Evolutionary conservation across 345 rosid species (phyloP).

Genomic region (Eutrema yunnanense): DNA sequence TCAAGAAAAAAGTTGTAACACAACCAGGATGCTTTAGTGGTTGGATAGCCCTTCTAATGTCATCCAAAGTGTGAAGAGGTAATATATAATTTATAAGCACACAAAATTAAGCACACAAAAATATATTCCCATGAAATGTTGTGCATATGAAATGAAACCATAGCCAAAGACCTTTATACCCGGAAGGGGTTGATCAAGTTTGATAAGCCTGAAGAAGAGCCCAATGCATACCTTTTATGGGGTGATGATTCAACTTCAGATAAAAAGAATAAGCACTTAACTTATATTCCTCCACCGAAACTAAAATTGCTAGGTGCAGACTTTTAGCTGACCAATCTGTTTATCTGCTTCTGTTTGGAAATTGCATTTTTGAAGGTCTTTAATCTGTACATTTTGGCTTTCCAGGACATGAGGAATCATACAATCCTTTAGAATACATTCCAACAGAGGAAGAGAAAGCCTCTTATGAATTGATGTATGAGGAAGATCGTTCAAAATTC

Average conservation of each 20-base stretch:
- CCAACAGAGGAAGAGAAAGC: conserved; percentile 86
- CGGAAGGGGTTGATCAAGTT: conserved; percentile 68
- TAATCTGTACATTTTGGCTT: conserved; percentile 8
- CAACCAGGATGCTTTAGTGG: too few species aligned
- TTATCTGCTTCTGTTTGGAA: not conserved
- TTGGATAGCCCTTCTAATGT: too few species aligned
- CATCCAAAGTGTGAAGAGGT: too few species aligned
- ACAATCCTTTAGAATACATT: conserved; percentile 77
- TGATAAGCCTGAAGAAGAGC: conserved; percentile 75
- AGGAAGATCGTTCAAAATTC: conserved; percentile 86
- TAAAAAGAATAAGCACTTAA: conserved; percentile 51
- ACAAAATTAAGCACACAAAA: too few species aligned
- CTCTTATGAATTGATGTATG: conserved; percentile 75
- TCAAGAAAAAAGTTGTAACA: too few species aligned
- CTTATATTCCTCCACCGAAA: conserved; percentile 86
- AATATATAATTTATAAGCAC: too few species aligned
- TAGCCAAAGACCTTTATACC: not conserved
- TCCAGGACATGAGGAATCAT: conserved; percentile 83
- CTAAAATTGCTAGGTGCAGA: conserved; percentile 66
- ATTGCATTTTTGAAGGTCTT: not conserved
- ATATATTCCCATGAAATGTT: too few species aligned
- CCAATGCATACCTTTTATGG: conserved; percentile 61
- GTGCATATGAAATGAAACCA: too few species aligned
- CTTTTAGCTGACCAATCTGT: not conserved
- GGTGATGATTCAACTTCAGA: conserved; percentile 60